Percentiles rank a stretch among this genome's conserved stretches.
These are phyloP conservation scores for Talaromyces stipitatus DNA, from an alignment of 495 filamentous ascomycete genomes.

Conservation along the genomic window DNA sequence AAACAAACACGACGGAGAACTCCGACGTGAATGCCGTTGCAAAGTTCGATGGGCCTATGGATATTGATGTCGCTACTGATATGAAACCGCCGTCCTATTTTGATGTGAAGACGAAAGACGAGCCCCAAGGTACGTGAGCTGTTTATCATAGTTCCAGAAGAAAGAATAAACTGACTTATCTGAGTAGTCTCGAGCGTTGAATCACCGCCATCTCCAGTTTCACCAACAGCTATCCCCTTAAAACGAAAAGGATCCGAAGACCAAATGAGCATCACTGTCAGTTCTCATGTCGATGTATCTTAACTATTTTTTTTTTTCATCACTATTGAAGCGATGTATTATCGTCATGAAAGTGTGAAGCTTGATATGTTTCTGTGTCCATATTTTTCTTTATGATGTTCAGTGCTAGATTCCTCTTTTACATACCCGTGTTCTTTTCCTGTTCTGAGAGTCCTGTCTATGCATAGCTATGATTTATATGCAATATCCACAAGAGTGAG, in stretches of 20 bases:
- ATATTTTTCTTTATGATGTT: neutral
- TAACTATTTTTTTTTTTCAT: no score
- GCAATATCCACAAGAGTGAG: neutral
- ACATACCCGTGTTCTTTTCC: neutral
- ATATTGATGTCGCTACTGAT: slow-evolving; percentile 20
- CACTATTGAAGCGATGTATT: no score
- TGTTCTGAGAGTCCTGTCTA: neutral
- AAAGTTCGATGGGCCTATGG: slow-evolving; percentile 16
- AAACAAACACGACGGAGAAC: neutral
- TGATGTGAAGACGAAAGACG: slow-evolving; percentile 14
- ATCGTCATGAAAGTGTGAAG: no score
- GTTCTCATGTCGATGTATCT: neutral
- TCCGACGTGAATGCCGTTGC: neutral
- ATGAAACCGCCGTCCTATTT: slow-evolving; percentile 26
- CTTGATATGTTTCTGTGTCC: neutral
- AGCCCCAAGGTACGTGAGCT: slow-evolving; percentile 23
- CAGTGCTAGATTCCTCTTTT: neutral
- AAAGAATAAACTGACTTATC: neutral
- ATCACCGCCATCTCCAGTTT: neutral
- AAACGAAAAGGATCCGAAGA: slow-evolving; percentile 28
- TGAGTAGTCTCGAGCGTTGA: slow-evolving; percentile 5
- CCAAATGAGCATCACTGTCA: neutral
- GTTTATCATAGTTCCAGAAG: no score
- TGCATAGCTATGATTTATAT: no score
- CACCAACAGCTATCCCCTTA: slow-evolving; percentile 18